A percentile compares a stretch with the other conserved stretches of the same genome.
These are phyloP conservation scores for Stagonosporopsis chrysanthemi DNA, from an alignment of 2,329 filamentous ascomycete species.

Conservation along the genomic window DNA sequence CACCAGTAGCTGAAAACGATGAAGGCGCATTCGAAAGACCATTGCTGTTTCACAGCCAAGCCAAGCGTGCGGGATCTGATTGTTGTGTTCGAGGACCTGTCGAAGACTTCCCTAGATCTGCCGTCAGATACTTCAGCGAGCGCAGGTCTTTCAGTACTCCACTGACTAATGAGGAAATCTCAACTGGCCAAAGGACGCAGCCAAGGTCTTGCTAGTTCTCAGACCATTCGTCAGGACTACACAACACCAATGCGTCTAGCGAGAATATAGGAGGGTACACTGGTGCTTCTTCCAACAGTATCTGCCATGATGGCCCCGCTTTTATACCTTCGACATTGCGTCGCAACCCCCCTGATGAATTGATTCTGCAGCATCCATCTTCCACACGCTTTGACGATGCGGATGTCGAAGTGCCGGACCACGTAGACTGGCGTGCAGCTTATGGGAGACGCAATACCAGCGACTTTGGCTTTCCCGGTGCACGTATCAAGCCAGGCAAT, in stretches of 20 bases:
- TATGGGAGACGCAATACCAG: slow-evolving; percentile 43
- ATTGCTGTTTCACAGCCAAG: slow-evolving; percentile 3
- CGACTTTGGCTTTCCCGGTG: slow-evolving; percentile 47
- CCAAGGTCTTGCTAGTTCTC: neutral
- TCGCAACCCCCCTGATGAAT: neutral
- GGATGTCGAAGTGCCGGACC: slow-evolving; percentile 29
- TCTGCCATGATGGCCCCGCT: slow-evolving; percentile 38
- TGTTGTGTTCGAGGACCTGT: slow-evolving; percentile 33
- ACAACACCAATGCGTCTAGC: neutral
- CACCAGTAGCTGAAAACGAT: slow-evolving; percentile 30
- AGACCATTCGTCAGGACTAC: neutral
- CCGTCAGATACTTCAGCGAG: slow-evolving; percentile 10
- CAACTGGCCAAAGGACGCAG: neutral
- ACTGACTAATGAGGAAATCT: neutral
- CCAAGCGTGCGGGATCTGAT: slow-evolving; percentile 26
- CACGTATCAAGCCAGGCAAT: slow-evolving; percentile 34
- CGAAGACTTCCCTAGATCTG: slow-evolving; percentile 9
- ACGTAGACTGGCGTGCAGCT: slow-evolving; percentile 39
- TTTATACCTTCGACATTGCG: slow-evolving; percentile 22
- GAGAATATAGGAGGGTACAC: neutral
- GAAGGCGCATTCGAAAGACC: slow-evolving; percentile 17
- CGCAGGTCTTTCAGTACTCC: slow-evolving; percentile 23
- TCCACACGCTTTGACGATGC: slow-evolving; percentile 7
- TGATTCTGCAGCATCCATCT: neutral
- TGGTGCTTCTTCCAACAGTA: slow-evolving; percentile 22